Evolutionary conservation across 2,329 filamentous ascomycete genomes (phyloP), one percentile per base, ranked within the genome.

Genomic region (Alternaria solani): DNA sequence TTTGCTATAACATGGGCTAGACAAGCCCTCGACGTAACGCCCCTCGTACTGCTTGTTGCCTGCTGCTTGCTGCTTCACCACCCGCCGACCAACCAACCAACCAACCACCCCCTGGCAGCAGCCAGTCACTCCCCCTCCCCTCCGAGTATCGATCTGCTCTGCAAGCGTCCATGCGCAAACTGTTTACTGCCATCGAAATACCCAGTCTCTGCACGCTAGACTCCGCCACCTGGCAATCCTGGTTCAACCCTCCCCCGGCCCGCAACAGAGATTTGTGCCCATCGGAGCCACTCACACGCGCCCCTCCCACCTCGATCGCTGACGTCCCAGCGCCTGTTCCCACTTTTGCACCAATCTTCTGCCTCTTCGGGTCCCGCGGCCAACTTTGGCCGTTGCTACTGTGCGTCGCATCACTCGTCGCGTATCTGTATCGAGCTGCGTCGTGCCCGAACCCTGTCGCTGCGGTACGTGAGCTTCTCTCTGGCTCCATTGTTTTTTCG

Each of bases 401-500:
- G 61, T 62, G 61, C 61, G 61, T 62, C 54, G 63, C 59, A 47
- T 65, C 64, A 62, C 57, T 59, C 47, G 59, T 68, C 67, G 64
- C 65, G 41, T 58, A 67, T 60, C 66, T 66, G 53, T 20, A 64
- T 69, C 58, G 55, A 59, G 58, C 61, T 51, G 56, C 32, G 39
- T 60, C 52, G 56, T 66, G 61, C 57, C 59, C 51, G 59, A 57
- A 51, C 66, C 67, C 64, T 66, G 61, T 60, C 61, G 43, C 61
- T 59, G 55, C 66, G 56, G 66, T 61, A 55, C 56, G 63, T 59
- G 52, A 55, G 57, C 56, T 30, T 52, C 38, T 49, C 38, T 57
- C 61, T 68, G 67, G 66, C 67, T 68, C 65, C 62, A 55, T 57
- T 65, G 25, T 59, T 63, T 63, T 51, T 63, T 71, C 72, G 71